Evolutionary conservation across 2,329 filamentous ascomycete genomes (phyloP), one percentile per base, ranked within the genome.

Genomic region (Nemania serpens): DNA sequence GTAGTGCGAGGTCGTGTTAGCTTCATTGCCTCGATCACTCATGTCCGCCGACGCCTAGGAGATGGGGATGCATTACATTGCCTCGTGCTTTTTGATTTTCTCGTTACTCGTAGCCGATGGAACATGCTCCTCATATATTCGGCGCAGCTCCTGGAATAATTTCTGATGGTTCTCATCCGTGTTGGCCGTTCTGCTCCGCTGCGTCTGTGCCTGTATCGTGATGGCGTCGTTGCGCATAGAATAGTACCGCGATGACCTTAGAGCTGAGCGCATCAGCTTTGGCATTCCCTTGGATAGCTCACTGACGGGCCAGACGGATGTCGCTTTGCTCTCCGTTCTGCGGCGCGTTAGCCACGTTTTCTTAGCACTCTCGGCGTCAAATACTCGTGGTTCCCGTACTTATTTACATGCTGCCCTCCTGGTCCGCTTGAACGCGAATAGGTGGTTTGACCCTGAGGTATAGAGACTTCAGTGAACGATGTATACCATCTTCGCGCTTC

Each of bases 391-490:
- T 13, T 54, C 29, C 71, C 79, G 55, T 68, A 87, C 84, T 87
- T 87, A 69, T 87, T 87, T 34, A 87, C 84, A 68, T 87, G 83
- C 66, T 87, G 84, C 1, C 84, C 84, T 12, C 84, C 84, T 2
- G 84, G 84, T 0, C 84, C 84, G 66, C 83, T 86, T 2, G 84
- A 86, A n/a, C 84, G 78, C 2, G 84, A 79, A 70, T 79, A 87
- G 11, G 75, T 80, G 5, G 82, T 86, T 46, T 73, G 79, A 9
- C 83, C 84, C 55, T 74, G 77, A 13, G 84, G 84, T 2, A 87
- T 69, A 20, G 69, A 75, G 41, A 70, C 73, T 34, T 75, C 64
- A 9, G 75, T 73, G 61, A 85, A 83, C 0, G 76, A 74, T 48
- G 76, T 67, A 49, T 77, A 77, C 84, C 84, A 87, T 62, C 73